Percentiles rank a stretch among this genome's conserved stretches.
phyloP scores from a whole-genome alignment of 1,284 basidiomycete genomes.

The Moniliella sp. region DNA sequence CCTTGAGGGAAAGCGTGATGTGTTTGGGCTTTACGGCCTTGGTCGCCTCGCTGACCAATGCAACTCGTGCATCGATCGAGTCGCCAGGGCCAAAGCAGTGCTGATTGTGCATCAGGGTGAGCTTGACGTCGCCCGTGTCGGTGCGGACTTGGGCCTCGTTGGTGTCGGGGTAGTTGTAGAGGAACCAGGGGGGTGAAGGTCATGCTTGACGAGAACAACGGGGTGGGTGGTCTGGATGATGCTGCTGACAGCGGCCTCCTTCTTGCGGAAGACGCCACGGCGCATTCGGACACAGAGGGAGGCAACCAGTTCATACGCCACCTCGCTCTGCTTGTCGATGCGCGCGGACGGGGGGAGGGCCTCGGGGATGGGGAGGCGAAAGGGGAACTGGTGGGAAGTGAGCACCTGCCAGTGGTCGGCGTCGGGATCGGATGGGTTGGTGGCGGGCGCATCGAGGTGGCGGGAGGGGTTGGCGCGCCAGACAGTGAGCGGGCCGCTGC shows the following conservation, averaged over 20 bases:
- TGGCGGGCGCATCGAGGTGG: constrained; percentile 3
- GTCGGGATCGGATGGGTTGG: constrained; percentile 8
- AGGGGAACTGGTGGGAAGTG: constrained; percentile 12
- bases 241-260: constrained; percentile 12
- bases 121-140: constrained; percentile 6
- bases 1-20: constrained; percentile 15
- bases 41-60: constrained; percentile 12
- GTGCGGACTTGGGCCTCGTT: no score
- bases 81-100: constrained; percentile 23
- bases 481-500: constrained; percentile 23
- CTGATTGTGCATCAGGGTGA: constrained; percentile 8
- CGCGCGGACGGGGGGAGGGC: constrained; percentile 22
- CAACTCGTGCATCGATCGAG: constrained; percentile 12
- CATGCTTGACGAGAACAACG: constrained; percentile 28
- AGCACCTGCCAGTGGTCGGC: constrained; percentile 15
- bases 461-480: constrained; percentile 11
- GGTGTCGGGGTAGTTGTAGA: constrained; percentile 10
- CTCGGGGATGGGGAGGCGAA: constrained; percentile 21
- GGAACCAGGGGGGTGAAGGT: constrained; percentile 27
- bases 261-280: constrained; percentile 6
- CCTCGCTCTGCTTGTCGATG: constrained; percentile 22
- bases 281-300: constrained; percentile 16
- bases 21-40: constrained; percentile 21
- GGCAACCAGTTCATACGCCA: constrained; percentile 27
- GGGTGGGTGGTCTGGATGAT: constrained; percentile 21